A percentile compares a stretch with the other conserved stretches of the same genome.
Conservation (phyloP, 495 filamentous ascomycete species). For the Pyronema domesticum region DNA sequence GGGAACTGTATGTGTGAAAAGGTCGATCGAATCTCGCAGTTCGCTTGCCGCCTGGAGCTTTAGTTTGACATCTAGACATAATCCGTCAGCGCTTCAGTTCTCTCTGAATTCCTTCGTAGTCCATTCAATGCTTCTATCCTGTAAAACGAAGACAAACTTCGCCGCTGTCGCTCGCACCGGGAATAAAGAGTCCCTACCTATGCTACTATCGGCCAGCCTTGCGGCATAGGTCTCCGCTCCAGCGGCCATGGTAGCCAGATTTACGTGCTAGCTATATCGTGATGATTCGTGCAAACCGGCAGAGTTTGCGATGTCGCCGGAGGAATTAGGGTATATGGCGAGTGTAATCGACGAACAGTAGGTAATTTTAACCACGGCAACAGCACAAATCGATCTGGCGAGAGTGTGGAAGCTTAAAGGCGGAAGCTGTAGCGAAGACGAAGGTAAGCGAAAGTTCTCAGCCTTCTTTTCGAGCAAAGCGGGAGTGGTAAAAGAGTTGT, state of each 20-base stretch:
- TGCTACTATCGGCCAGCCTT: constrained; percentile 41
- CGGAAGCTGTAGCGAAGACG: no score
- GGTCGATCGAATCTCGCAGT: constrained; percentile 51
- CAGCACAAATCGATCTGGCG: no score
- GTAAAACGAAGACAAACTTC: neutral
- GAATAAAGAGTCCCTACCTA: constrained; percentile 30
- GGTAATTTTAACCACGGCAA: no score
- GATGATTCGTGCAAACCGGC: constrained; percentile 1
- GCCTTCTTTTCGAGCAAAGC: no score
- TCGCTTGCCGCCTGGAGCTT: constrained; percentile 49
- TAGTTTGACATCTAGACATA: constrained; percentile 39
- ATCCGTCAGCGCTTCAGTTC: neutral
- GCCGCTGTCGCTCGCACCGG: neutral
- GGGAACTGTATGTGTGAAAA: constrained; percentile 28
- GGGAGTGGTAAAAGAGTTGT: no score
- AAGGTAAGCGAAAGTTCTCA: no score
- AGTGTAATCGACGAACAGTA: no score
- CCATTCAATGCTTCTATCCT: neutral
- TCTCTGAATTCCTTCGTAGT: constrained; percentile 4
- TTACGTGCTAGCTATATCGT: neutral
- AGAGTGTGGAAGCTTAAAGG: no score
- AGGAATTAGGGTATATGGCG: no score
- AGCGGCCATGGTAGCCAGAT: constrained; percentile 14
- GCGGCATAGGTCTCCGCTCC: constrained; percentile 36
- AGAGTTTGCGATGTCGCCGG: neutral